Evolutionary conservation across 2,329 filamentous ascomycete genomes (phyloP).

Genomic region (Alternaria rosae): DNA sequence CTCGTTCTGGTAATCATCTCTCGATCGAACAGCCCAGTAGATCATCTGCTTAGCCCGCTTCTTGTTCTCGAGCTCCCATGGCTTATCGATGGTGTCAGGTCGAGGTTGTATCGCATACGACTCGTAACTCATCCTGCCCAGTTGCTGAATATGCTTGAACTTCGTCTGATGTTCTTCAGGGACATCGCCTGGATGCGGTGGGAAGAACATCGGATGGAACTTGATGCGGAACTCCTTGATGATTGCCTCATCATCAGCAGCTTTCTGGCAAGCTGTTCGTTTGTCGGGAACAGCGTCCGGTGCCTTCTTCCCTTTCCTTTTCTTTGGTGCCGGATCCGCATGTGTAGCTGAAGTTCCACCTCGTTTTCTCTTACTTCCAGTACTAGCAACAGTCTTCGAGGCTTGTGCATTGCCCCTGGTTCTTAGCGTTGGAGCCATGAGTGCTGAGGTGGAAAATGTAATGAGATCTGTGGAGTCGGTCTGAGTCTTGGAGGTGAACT

Average conservation of each 20-base stretch:
- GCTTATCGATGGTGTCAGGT: slow-evolving; percentile 10
- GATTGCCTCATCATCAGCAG: background rate
- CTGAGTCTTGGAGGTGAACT: background rate
- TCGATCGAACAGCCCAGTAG: background rate
- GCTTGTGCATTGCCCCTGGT: background rate
- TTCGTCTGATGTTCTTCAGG: slow-evolving; percentile 17
- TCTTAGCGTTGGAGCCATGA: background rate
- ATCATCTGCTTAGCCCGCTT: slow-evolving; percentile 7
- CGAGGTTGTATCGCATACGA: slow-evolving; percentile 13
- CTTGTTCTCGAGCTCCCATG: slow-evolving; percentile 22
- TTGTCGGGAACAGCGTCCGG: background rate
- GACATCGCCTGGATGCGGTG: slow-evolving; percentile 5
- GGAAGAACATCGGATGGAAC: background rate
- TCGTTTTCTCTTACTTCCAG: slow-evolving; percentile 2
- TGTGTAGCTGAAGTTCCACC: background rate
- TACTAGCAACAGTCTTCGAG: background rate
- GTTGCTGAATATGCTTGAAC: slow-evolving; percentile 18
- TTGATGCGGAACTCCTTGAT: slow-evolving; percentile 2
- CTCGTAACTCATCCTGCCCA: slow-evolving; percentile 14
- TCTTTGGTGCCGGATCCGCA: background rate
- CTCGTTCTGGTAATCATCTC: slow-evolving; percentile 16
- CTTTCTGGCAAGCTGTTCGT: background rate
- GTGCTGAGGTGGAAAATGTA: background rate
- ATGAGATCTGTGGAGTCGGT: background rate
- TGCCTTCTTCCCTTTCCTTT: background rate